Conservation (phyloP, 78 protist species). For the Protostelium mycophagum region DNA sequence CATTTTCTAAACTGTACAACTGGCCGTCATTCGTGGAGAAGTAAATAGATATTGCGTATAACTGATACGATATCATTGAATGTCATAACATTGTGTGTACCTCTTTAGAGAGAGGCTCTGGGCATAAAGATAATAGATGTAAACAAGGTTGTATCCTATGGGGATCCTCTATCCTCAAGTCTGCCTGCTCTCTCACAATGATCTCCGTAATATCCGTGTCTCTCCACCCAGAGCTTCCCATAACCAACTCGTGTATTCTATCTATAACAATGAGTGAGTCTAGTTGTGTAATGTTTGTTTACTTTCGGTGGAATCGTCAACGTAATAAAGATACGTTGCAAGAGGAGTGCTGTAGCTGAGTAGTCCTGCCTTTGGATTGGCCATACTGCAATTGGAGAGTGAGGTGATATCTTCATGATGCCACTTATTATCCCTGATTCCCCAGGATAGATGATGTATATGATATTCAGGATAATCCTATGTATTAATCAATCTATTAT, state of each 20-base stretch:
- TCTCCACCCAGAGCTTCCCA: background rate
- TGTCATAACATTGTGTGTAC: background rate
- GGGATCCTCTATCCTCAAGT: background rate
- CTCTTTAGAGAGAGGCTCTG: background rate
- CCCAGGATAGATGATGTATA: background rate
- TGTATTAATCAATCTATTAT: background rate
- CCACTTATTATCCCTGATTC: background rate
- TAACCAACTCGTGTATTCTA: background rate
- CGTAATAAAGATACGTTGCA: background rate
- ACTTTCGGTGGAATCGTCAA: background rate
- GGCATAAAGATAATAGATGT: background rate
- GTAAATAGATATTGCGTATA: background rate
- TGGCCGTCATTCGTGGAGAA: background rate
- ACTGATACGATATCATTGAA: no score
- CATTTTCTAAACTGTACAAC: background rate
- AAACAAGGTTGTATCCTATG: background rate
- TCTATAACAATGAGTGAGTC: background rate
- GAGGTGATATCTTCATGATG: background rate
- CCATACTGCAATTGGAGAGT: background rate
- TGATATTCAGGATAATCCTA: background rate
- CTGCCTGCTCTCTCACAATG: background rate
- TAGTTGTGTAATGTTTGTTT: background rate
- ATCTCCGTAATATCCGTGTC: background rate
- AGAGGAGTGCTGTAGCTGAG: background rate
- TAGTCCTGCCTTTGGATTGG: background rate